Conservation (phyloP, 1,139 yeast species). For the Hyphopichia pseudoburtonii region DNA sequence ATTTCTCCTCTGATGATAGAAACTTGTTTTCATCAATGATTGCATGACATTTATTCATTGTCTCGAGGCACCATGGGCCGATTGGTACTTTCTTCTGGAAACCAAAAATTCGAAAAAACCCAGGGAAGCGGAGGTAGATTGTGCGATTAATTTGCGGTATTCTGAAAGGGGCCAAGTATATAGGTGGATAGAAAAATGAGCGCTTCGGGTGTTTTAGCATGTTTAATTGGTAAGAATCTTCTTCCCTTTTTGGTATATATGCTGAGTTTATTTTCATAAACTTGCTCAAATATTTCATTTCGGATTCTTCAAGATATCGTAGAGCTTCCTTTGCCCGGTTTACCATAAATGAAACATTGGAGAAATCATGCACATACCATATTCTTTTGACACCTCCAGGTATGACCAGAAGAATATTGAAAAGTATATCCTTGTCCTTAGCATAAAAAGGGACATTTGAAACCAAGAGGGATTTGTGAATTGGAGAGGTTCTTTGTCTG, state of each 20-base stretch:
- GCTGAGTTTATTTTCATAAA: constrained; percentile 10
- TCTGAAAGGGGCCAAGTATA: constrained; percentile 17
- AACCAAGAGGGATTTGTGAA: constrained; percentile 45
- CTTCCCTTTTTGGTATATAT: neutral
- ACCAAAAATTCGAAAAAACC: constrained; percentile 25
- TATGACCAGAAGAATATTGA: constrained; percentile 27
- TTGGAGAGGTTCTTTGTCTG: constrained; percentile 21
- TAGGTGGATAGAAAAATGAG: constrained; percentile 36
- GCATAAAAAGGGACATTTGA: constrained; percentile 47
- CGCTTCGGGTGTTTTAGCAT: constrained; percentile 1
- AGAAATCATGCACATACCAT: constrained; percentile 52
- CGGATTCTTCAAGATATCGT: constrained; percentile 39
- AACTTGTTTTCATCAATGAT: constrained; percentile 23
- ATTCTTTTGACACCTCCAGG: constrained; percentile 50
- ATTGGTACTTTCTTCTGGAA: constrained; percentile 19
- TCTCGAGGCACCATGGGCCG: constrained; percentile 29
- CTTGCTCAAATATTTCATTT: constrained; percentile 17
- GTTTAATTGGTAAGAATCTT: neutral
- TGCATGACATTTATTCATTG: constrained; percentile 17
- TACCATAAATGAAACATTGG: constrained; percentile 29
- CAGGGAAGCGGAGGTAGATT: constrained; percentile 27
- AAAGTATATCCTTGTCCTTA: constrained; percentile 24
- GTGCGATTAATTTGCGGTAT: constrained; percentile 28
- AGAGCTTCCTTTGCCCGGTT: constrained; percentile 32
- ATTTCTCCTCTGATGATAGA: constrained; percentile 15